Conservation (phyloP, 2,329 filamentous ascomycete species). For the Diaporthe citriasiana region DNA sequence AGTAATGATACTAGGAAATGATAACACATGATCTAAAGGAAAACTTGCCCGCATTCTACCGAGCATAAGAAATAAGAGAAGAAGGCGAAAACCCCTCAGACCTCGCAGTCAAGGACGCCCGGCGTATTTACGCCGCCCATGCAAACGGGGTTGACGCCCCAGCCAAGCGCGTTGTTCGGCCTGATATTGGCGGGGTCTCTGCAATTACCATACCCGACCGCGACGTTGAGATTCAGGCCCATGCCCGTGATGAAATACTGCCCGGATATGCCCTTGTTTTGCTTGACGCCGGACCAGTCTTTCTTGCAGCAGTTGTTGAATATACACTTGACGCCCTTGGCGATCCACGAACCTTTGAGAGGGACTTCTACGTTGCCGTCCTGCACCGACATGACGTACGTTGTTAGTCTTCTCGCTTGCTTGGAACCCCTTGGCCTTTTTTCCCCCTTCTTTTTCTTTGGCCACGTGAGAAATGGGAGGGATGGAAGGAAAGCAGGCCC, state of each 20-base stretch:
- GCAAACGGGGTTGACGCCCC: conserved; percentile 33
- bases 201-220: conserved; percentile 35
- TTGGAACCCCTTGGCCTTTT: background rate
- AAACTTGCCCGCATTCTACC: background rate
- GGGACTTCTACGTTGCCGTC: background rate
- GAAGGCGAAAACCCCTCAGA: background rate
- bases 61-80: background rate
- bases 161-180: conserved; percentile 11
- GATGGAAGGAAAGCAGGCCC: no score
- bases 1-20: background rate
- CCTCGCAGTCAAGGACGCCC: background rate
- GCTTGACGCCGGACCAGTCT: background rate
- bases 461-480: background rate
- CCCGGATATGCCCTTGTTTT: conserved; percentile 31
- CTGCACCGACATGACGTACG: background rate
- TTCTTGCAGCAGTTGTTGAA: conserved; percentile 35
- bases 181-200: background rate
- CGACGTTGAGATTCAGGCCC: conserved; percentile 22
- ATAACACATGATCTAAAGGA: no score
- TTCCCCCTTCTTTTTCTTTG: background rate
- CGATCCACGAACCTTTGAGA: conserved; percentile 11
- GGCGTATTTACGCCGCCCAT: conserved; percentile 21
- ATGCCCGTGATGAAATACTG: conserved; percentile 32
- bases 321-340: conserved; percentile 18
- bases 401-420: background rate